A percentile compares a stretch with the other conserved stretches of the same genome.
Evolutionary conservation across 1,284 basidiomycete species (phyloP).

Genomic region (Boletus semigastroideus): DNA sequence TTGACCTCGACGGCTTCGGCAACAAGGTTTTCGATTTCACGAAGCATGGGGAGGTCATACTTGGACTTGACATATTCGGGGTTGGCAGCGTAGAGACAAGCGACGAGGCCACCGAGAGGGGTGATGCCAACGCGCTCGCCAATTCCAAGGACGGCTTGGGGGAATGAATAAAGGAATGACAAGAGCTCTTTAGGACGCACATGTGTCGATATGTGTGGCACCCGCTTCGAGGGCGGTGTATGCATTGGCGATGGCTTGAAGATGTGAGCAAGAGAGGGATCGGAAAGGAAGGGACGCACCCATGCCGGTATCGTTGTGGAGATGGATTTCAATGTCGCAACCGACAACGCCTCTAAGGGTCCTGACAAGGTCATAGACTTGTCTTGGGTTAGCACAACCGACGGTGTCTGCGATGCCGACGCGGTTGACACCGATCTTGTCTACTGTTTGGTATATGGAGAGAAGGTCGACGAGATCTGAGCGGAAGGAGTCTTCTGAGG

Average conservation of each 20-base stretch:
- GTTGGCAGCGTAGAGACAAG: constrained; percentile 94
- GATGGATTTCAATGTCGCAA: constrained; percentile 97
- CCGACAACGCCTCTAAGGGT: constrained; percentile 94
- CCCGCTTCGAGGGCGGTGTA: constrained; percentile 99
- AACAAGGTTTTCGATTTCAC: constrained; percentile 98
- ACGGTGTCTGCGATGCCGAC: constrained; percentile 99
- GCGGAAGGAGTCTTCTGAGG: constrained; percentile 99
- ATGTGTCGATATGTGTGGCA: constrained; percentile 98
- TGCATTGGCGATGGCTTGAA: constrained; percentile 92
- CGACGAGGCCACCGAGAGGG: constrained; percentile 94
- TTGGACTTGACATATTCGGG: constrained; percentile 99
- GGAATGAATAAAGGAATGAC: constrained; percentile 1
- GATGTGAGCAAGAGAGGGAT: constrained; percentile 6
- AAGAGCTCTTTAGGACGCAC: constrained; percentile 40
- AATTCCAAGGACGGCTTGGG: constrained; percentile 86
- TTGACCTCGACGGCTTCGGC: constrained; percentile 99
- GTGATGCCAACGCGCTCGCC: constrained; percentile 99
- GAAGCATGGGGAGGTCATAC: constrained; percentile 97
- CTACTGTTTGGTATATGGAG: constrained; percentile 98
- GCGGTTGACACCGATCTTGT: constrained; percentile 99
- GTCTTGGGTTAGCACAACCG: constrained; percentile 97
- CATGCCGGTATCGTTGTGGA: constrained; percentile 99
- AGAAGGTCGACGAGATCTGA: constrained; percentile 98
- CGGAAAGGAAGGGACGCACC: constrained; percentile 39
- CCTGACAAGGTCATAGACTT: constrained; percentile 98